These are phyloP conservation scores for Saccharomycopsis schoenii DNA, from an alignment of 805 yeast genomes.

Conservation along the genomic window DNA sequence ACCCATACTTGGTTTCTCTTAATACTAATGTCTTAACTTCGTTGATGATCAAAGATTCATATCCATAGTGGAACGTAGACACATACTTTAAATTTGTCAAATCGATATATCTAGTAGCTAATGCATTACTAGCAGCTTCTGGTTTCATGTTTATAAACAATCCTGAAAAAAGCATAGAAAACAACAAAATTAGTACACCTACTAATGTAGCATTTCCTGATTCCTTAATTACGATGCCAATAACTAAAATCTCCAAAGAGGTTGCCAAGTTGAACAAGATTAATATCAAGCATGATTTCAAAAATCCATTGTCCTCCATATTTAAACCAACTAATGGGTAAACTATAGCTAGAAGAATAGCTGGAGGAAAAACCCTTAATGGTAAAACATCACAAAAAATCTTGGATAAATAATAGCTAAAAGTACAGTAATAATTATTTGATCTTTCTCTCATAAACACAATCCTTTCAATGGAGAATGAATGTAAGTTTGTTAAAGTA, in stretches of 20 bases:
- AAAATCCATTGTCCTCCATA: conserved; percentile 63
- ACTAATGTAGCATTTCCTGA: conserved; percentile 87
- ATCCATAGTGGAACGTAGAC: conserved; percentile 91
- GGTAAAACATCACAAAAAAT: conserved; percentile 90
- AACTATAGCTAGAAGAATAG: conserved; percentile 64
- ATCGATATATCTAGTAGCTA: conserved; percentile 24
- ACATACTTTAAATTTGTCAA: conserved; percentile 72
- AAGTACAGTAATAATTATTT: conserved; percentile 84
- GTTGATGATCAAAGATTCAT: conserved; percentile 84
- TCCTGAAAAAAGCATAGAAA: conserved; percentile 88
- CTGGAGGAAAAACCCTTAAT: conserved; percentile 84
- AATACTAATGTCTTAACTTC: conserved; percentile 83
- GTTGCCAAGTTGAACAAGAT: conserved; percentile 81
- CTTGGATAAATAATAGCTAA: conserved; percentile 77
- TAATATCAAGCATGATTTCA: conserved; percentile 57
- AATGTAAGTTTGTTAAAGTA: conserved; percentile 81
- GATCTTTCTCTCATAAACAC: conserved; percentile 90
- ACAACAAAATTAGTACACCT: conserved; percentile 74
- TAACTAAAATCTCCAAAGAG: conserved; percentile 72
- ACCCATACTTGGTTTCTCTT: conserved; percentile 82
- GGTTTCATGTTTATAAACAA: conserved; percentile 75
- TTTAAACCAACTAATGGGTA: conserved; percentile 89
- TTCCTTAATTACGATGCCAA: conserved; percentile 81
- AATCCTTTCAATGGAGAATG: conserved; percentile 80
- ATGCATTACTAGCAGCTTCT: conserved; percentile 25